Evolutionary conservation across 768 basidiomycete genomes (phyloP), one percentile per base, ranked within the genome.

Genomic region (Zangia roseola): DNA sequence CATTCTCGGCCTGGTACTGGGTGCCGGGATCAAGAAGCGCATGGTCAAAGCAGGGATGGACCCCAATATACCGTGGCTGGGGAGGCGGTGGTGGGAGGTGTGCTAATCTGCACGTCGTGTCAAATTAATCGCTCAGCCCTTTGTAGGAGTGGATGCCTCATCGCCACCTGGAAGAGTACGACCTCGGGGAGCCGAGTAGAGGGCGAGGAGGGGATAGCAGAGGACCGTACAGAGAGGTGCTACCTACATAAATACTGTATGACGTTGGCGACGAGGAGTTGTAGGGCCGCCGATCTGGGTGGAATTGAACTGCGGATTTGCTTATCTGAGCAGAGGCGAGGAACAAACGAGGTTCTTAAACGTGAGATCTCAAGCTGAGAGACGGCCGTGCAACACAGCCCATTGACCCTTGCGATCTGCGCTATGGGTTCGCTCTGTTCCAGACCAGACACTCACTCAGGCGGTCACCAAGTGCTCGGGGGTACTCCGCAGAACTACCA

Each of bases 1-100:
- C 25, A 86, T 97, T 23, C 86, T 94, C 57, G 91, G 91, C 19
- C 78, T 95, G 48, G 72, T 95, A 36, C 74, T 95, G 21, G 86
- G 82, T 43, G 91, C 91, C 28, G 91, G 91, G 13, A 81, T 95
- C 61, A 90, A 88, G 72, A 83, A 75, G 58, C 80, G 88, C 53
- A 88, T 93, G 81, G 62, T 84, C 50, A 89, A 86, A 64, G 88
- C 87, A 40, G 89, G 88, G 21, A 69, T 90, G 39, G 77, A 81
- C 55, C 73, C 81, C 33, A 80, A 77, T 56, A 64, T 83, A 49
- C 74, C 83, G 17, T 88, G 86, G 86, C 71, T 75, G 53, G 77
- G 85, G 39, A 73, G 81, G 55, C 74, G 82, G 57, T 92, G 90
- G 90, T 91, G 90, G 90, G 86, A 91, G 80, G 90, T 89, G 56